Base-by-base conservation (phyloP, 73 alveolate genomes). In the Effrenium voratum region DNA sequence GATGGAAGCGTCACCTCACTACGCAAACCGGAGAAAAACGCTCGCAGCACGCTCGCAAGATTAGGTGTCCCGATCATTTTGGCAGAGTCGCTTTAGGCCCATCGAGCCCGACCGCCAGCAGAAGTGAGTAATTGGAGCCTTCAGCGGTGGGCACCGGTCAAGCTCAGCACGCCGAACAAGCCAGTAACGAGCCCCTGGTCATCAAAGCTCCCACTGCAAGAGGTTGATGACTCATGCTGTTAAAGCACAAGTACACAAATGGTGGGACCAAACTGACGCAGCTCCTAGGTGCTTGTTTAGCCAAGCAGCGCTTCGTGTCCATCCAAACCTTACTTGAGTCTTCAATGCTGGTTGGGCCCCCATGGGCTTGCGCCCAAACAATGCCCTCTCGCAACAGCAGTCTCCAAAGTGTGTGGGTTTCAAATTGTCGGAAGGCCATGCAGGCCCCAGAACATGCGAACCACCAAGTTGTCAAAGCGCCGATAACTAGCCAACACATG, bases 91-190 rank as follows among this genome's bases (percentile, higher is more conserved):
- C 90, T 45, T 45, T n/a, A 5, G 90, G 90, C 44, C 66, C 60
- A 2, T 43, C 41, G 30, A 22, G 26, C 16, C 90, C 90, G n/a
- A 45, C 43, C 3, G 90, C 90, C 66, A 79, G 28, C 41, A 44
- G 46, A 43, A 79, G 68, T n/a, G 66, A 43, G 28, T 79, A 79
- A 63, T 79, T 79, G 38, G 68, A 79, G 57, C 90, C 88, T 77
- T 12, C 5, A 22, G 28, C 28, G n/a, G 3, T 57, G 28, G 28
- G 72, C 72, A 57, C 28, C n/a, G n/a, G 28, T n/a, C n/a, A n/a
- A n/a, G n/a, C n/a, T n/a, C n/a, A n/a, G n/a, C n/a, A n/a, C n/a
- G n/a, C n/a, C n/a, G n/a, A n/a, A n/a, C n/a, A n/a, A n/a, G n/a
- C n/a, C n/a, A n/a, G n/a, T n/a, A n/a, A n/a, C n/a, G n/a, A n/a